Evolutionary conservation across 495 filamentous ascomycete species (phyloP), one percentile per base, ranked within the genome.

Genomic region (Aspergillus sclerotiicarbonarius): DNA sequence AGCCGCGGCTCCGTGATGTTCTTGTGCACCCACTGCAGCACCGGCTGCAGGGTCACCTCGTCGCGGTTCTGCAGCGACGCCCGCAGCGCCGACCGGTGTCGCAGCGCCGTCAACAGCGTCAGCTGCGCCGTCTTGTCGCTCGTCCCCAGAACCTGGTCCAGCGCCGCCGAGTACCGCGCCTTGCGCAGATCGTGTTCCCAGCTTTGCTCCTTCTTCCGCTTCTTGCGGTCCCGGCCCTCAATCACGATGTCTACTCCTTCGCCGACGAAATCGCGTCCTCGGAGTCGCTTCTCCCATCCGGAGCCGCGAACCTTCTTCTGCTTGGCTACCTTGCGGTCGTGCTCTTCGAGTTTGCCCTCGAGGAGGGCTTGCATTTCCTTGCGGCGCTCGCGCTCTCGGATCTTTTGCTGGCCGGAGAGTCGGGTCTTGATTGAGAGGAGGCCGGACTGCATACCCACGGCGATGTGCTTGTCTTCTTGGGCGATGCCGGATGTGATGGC

Each of bases 381-480:
- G 44, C 87, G 86, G 45, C 88, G 85, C 59, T 94, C 90, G 20
- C 83, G 79, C 57, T 90, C 89, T 56, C 82, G 84, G 33, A 87
- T 82, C 59, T 94, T 93, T 50, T 92, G 87, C 55, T 91, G 80
- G 15, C 93, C 92, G 0, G 89, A 88, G 0, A 95, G 81, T 0
- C 92, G 85, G 19, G 95, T 98, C 66, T 88, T 87, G 58, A 98
- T 81, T 3, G 90, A 94, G 4, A 98, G 75, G 1, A 96, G 78
- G 31, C 95, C 95, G 2, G 90, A 94, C 59, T 92, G 86, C 87
- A 97, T 90, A 72, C 95, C 94, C 0, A 98, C 93, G 7, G 87
- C 91, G 31, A 99, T 80, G 72, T 99, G 94, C 53, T 89, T 88
- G 63, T 96, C 91, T 62, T 91, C 89, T 21, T 81, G 82, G 16